Evolutionary conservation across 2,329 filamentous ascomycete genomes (phyloP), one percentile per base, ranked within the genome.

Genomic region (Tolypocladium ophioglossoides): DNA sequence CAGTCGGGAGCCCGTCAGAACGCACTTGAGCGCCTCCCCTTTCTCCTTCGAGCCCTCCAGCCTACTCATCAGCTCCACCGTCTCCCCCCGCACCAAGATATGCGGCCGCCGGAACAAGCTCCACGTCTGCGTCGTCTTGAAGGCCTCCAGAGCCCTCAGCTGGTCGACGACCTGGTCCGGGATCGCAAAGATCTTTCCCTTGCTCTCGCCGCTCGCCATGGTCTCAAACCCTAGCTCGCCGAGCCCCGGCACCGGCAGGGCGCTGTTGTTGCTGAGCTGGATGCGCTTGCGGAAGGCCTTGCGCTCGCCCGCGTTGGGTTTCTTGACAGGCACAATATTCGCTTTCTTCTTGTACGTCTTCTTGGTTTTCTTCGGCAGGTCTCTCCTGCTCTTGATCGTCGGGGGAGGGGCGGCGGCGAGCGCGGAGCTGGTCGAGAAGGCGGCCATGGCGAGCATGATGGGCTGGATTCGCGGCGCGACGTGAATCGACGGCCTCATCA

Each of bases 181-280:
- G 32, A 97, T 71, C 2, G 81, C 81, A 52, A 90, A 73, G 34
- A 97, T 80, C 57, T 79, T 79, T 38, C 87, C 89, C 11, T 79
- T 72, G 51, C 80, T 78, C 37, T 76, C 74, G 34, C 73, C 70
- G 53, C 78, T 73, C 20, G 78, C 69, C 71, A 86, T 73, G 46
- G 77, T 79, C 58, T 78, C 74, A 11, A 71, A 66, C 14, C 72
- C 77, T 53, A 95, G 66, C 50, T 85, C 78, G 56, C 78, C 72
- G 61, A 95, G 76, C 12, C 83, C 87, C 27, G 76, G 67, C 9
- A 97, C 86, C 56, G 86, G 82, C 39, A 96, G 75, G 51, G 94
- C 94, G 72, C 96, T 97, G 70, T 89, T 87, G 74, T 97, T 99
- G 76, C 87, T 92, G 57, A 99, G 83, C 56, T 95, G 84, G 64